Percentiles rank a stretch among this genome's conserved stretches.
Conservation (phyloP, 495 filamentous ascomycete species). For the Hyaloscypha hepaticicola region DNA sequence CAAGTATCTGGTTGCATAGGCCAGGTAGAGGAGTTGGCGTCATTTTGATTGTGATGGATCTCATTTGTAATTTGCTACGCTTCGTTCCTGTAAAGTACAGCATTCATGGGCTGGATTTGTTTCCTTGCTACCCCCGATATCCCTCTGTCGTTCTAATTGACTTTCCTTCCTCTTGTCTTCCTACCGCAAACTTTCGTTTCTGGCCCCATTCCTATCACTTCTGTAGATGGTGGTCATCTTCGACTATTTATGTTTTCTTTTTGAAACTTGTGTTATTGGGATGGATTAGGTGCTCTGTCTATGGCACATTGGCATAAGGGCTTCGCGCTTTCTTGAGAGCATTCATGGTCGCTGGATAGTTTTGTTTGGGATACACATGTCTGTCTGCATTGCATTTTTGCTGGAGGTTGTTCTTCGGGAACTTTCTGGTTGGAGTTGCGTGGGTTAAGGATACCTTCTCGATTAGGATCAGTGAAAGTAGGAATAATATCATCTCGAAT, state of each 20-base stretch:
- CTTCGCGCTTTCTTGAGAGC: conserved; percentile 15
- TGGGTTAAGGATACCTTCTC: conserved; percentile 11
- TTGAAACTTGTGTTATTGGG: conserved; percentile 13
- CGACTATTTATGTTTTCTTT: conserved; percentile 11
- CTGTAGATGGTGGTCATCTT: conserved; percentile 5
- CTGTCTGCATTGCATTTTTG: conserved; percentile 29
- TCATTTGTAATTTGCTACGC: conserved; percentile 18
- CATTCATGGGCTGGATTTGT: conserved; percentile 4
- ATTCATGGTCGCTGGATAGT: conserved; percentile 19
- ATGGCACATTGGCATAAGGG: conserved; percentile 24
- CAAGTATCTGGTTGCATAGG: conserved; percentile 27
- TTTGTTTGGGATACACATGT: conserved; percentile 26
- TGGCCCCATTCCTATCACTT: background rate
- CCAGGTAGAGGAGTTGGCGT: conserved; percentile 34
- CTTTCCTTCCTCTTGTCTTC: conserved; percentile 17
- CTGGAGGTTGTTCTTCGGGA: conserved; percentile 14
- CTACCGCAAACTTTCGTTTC: conserved; percentile 7
- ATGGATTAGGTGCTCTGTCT: conserved; percentile 13
- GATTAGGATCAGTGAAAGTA: conserved; percentile 12
- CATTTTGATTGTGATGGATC: conserved; percentile 17
- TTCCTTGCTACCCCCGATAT: conserved; percentile 11
- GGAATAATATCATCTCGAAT: conserved; percentile 17
- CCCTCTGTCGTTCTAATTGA: conserved; percentile 17
- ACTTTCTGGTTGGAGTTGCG: conserved; percentile 14
- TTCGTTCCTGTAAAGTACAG: conserved; percentile 27